Base-by-base conservation (phyloP, 805 yeast species). In the Pachysolen tannophilus region DNA sequence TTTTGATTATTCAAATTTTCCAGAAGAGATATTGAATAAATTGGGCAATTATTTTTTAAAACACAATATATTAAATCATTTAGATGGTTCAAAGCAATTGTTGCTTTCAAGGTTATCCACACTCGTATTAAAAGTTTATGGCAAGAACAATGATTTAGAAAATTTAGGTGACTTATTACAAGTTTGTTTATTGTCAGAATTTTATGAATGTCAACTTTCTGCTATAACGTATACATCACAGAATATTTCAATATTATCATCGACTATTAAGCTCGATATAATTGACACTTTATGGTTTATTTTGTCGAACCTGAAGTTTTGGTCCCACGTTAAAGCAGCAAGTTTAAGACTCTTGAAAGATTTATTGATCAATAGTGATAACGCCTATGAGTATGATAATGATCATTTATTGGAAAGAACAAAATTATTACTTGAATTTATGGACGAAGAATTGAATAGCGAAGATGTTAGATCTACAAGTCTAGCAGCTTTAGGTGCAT, bases 51-150 rank as follows among this genome's bases (percentile, higher is more conserved):
- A 64, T 48, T 64, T 72, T 27, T 38, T 61, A 4, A 31, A 42
- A 0, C 55, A 64, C n/a, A 50, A 52, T 31, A 32, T 38, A 5
- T 23, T 21, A 2, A 43, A 42, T 5, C 44, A 48, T 16, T 45
- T 67, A 13, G 65, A 72, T 48, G 82, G 82, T 3, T 57, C 71
- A 8, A 65, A 63, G 35, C 77, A 74, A 40, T 47, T 75, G 14
- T 61, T 72, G 13, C 34, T 72, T 18, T 55, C 63, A 11, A 47
- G 48, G 2, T 41, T 63, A 8, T 43, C 53, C 7, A 31, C 38
- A 2, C 32, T 68, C 4, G 43, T 73, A 9, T 42, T 66, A 4
- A 27, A 44, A 9, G 35, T 39, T 8, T 44, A 55, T 32, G 11
- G 30, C 2, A 21, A 25, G 8, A 26, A 32, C 18, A 43, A 44